Conservation (phyloP, 208 protist species). For the Acanthamoeba lenticulata region DNA sequence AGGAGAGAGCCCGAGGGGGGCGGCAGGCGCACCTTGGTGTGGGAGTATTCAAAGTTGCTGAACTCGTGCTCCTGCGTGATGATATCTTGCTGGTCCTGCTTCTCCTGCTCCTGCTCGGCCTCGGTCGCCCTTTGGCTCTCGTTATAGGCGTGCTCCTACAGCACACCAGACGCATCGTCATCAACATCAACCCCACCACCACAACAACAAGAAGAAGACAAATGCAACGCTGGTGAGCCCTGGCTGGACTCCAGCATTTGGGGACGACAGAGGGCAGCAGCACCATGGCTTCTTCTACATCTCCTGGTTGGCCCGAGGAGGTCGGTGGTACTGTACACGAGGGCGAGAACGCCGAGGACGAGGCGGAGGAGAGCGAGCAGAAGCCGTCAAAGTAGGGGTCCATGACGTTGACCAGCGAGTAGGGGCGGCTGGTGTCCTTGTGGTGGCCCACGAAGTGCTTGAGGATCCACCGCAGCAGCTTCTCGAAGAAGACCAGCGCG, state of each 20-base stretch:
- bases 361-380: background rate
- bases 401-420: slow-evolving; percentile 47
- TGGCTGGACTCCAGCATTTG: too few relatives aligned
- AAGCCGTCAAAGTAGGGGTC: slow-evolving; percentile 46
- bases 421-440: slow-evolving; percentile 33
- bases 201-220: too few relatives aligned
- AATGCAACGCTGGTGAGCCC: background rate
- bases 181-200: background rate
- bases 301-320: background rate
- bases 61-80: slow-evolving; percentile 22
- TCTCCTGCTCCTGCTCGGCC: slow-evolving; percentile 32
- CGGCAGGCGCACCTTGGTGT: slow-evolving; percentile 8
- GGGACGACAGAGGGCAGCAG: too few relatives aligned
- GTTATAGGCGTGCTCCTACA: slow-evolving; percentile 22
- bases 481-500: slow-evolving; percentile 53
- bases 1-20: background rate
- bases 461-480: slow-evolving; percentile 30
- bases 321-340: background rate
- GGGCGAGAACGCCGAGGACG: background rate
- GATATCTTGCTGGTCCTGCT: slow-evolving; percentile 46
- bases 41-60: background rate
- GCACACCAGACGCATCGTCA: too few relatives aligned
- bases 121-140: background rate
- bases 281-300: background rate
- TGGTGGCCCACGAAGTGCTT: slow-evolving; percentile 37